Evolutionary conservation across 352 stramenopile species (phyloP), one percentile per base, ranked within the genome.

Genomic region (Pythium guiyangense): DNA sequence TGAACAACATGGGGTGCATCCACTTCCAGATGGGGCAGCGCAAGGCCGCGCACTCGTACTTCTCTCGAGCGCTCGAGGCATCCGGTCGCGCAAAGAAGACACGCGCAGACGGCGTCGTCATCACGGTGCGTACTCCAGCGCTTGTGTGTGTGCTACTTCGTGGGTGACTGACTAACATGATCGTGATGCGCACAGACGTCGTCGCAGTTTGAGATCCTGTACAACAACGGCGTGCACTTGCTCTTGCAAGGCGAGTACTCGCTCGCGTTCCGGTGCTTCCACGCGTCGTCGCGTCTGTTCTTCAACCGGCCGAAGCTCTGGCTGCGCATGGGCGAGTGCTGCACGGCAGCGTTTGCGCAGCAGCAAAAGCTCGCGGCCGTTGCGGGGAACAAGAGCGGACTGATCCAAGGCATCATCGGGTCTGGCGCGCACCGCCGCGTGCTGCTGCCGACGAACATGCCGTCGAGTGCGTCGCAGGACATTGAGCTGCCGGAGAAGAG

Each of bases 1-100:
- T 96, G 49, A 95, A 94, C 79, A 94, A 94, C 66, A 89, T 96
- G 84, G 90, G 90, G 53, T 97, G 90, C 63, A 92, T 97, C 62
- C 90, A 97, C 76, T 94, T 88, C 63, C 88, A 96, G 53, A 86
- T 96, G 73, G 84, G 87, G 4, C 84, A 92, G 57, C 84, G 91
- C 57, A 92, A 96, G 69, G 87, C 88, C 26, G 87, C 91, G 51
- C 84, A 96, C 57, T 94, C 91, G 56, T 97, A 97, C 69, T 97
- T 97, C 73, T 74, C 90, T 45, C 76, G 85, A 63, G 83, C 86
- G 48, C 63, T 96, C 31, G 70, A 91, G 54, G 77, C 82, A 35
- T 84, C 80, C 17, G 70, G 67, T 3, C 87, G 83, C 55, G 57
- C 70, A 12, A 82, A 67, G n/a, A 90, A 77, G 49, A 42, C 64